Base-by-base conservation (phyloP, 257 asterid genomes). In the Scutellaria galericulata region DNA sequence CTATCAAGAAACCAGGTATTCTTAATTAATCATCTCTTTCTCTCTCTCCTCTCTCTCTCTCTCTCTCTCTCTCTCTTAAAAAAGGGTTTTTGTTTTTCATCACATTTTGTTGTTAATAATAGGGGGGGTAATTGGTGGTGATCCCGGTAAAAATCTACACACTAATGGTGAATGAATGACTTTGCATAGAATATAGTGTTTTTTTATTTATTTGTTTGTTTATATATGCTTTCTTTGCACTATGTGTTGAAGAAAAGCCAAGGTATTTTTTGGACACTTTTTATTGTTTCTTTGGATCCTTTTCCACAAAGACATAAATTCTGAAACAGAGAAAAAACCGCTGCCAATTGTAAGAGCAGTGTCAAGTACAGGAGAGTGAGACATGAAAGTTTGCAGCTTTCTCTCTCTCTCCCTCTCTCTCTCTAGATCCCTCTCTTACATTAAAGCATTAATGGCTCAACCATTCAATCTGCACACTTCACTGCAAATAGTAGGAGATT, bases 1-100 rank as follows among this genome's bases (percentile, higher is more conserved):
- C 90, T 95, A 50, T 95, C 99, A 44, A 89, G 95, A 84, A 92
- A 88, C 82, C 99, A 95, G 97, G 98, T 92, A 64, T 22, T 56
- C 31, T n/a, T 62, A 39, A 9, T 22, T 41, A 10, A 31, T 22
- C 51, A 13, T 64, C 58, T 77, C 60, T 47, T 5, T 27, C 24
- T 35, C 2, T 8, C 13, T 7, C 5, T 5, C 2, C 15, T 5
- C 24, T 0, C 8, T 52, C 7, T 5, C 24, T n/a, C 9, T 10
- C 9, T 7, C 48, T 44, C 10, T 44, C 12, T 44, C 48, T 44
- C 48, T 44, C 12, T 42, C 8, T 7, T 7, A 9, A 44, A 10
- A 44, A 10, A 44, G 48, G 12, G 48, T 31, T 31, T 27, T 31
- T 31, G 37, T 31, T 31, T 31, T 31, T 31, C 37, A 31, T 31